Conservation (phyloP, 2,329 filamentous ascomycete genomes). For the Diaporthe ampelina region DNA sequence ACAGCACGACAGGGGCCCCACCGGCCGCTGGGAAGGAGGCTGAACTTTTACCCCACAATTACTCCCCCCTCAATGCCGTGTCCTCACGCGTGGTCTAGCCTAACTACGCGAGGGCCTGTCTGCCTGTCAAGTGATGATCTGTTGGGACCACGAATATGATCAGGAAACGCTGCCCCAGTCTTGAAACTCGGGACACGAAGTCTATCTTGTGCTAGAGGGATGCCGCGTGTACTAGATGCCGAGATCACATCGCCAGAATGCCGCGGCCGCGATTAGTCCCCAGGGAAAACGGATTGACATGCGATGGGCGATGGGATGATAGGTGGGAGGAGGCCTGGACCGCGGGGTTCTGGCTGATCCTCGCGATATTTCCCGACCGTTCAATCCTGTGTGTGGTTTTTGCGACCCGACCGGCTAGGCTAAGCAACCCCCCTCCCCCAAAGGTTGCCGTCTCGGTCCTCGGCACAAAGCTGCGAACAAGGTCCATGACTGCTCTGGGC, state of each 20-base stretch:
- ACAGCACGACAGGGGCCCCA: background rate
- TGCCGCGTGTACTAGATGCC: constrained; percentile 9
- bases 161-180: background rate
- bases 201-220: background rate
- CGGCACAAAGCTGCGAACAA: constrained; percentile 21
- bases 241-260: constrained; percentile 6
- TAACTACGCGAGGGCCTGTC: background rate
- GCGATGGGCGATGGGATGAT: constrained; percentile 7
- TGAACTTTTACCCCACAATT: constrained; percentile 26
- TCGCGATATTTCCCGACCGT: constrained; percentile 24
- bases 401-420: background rate
- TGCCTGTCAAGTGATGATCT: constrained; percentile 18
- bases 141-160: constrained; percentile 1
- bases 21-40: constrained; percentile 14
- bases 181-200: constrained; percentile 10
- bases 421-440: background rate
- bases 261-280: constrained; percentile 14
- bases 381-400: background rate
- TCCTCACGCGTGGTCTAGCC: no score
- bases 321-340: background rate
- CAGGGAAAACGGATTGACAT: background rate
- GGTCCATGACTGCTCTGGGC: background rate
- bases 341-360: constrained; percentile 12
- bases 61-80: background rate
- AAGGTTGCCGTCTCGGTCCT: constrained; percentile 12